phyloP scores from a whole-genome alignment of 2,329 filamentous ascomycete genomes.

The Aspergillus aculeatus region DNA sequence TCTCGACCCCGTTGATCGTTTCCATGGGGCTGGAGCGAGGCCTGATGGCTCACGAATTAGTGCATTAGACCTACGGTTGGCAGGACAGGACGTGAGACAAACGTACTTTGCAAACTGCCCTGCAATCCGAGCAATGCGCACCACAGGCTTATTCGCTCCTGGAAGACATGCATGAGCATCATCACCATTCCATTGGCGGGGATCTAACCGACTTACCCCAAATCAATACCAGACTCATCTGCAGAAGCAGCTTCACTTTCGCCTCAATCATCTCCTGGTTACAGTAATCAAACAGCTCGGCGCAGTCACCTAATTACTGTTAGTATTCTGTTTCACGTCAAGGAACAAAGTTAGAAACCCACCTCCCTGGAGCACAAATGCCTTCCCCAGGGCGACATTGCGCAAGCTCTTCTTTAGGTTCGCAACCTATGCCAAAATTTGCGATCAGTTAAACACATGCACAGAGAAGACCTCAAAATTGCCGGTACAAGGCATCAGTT shows the following conservation, averaged over 20 bases:
- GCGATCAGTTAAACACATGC: constrained; percentile 2
- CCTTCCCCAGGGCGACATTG: constrained; percentile 85
- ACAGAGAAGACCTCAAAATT: too few relatives aligned
- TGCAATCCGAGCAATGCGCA: constrained; percentile 92
- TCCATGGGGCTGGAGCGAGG: constrained; percentile 87
- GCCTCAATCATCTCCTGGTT: constrained; percentile 84
- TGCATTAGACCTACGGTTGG: not conserved
- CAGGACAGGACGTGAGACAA: too few relatives aligned
- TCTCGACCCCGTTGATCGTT: constrained; percentile 72
- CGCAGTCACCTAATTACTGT: constrained; percentile 65
- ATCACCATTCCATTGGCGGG: constrained; percentile 28
- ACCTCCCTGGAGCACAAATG: constrained; percentile 92
- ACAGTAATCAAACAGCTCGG: constrained; percentile 97
- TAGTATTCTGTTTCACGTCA: not conserved
- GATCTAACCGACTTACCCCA: constrained; percentile 59
- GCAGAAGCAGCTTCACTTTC: constrained; percentile 93
- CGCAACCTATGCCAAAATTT: constrained; percentile 54
- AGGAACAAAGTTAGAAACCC: constrained; percentile 12
- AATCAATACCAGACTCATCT: constrained; percentile 95
- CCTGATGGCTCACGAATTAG: constrained; percentile 25
- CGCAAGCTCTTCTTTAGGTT: constrained; percentile 74
- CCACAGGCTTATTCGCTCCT: constrained; percentile 70
- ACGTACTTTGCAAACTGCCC: constrained; percentile 86
- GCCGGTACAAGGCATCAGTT: not conserved
- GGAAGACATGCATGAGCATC: not conserved